Conservation (phyloP, 1,284 basidiomycete species). For the Apiotrichum montevideense region DNA sequence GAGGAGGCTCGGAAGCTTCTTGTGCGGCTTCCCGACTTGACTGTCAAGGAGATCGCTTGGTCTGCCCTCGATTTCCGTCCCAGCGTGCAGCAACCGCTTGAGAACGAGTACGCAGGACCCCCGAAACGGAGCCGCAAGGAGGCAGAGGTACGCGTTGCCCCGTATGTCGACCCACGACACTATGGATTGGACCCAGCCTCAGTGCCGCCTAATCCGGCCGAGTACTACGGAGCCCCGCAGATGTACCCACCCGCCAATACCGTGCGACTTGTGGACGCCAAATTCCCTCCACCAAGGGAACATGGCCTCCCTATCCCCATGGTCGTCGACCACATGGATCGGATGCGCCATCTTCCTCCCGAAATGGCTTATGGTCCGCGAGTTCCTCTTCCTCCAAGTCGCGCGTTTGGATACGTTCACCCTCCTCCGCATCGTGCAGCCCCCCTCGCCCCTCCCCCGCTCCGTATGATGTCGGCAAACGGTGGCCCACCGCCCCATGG, state of each 20-base stretch:
- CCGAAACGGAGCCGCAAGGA: conserved; percentile 16
- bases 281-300: background rate
- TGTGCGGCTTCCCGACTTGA: conserved; percentile 45
- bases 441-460: background rate
- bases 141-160: background rate
- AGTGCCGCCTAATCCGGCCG: background rate
- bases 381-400: background rate
- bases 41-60: conserved; percentile 6
- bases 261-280: background rate
- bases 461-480: background rate
- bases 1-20: conserved; percentile 63
- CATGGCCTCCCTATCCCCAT: background rate
- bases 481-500: background rate
- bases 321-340: background rate
- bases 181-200: background rate
- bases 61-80: conserved; percentile 13
- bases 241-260: background rate
- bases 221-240: background rate
- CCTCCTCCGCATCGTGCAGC: background rate
- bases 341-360: background rate
- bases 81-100: conserved; percentile 6
- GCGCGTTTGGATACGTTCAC: background rate
- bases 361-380: background rate
- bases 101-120: conserved; percentile 19
- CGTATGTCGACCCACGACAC: background rate